These are phyloP conservation scores for Hymenoscyphus repandus DNA, from an alignment of 2,329 filamentous ascomycete genomes.

Conservation along the genomic window DNA sequence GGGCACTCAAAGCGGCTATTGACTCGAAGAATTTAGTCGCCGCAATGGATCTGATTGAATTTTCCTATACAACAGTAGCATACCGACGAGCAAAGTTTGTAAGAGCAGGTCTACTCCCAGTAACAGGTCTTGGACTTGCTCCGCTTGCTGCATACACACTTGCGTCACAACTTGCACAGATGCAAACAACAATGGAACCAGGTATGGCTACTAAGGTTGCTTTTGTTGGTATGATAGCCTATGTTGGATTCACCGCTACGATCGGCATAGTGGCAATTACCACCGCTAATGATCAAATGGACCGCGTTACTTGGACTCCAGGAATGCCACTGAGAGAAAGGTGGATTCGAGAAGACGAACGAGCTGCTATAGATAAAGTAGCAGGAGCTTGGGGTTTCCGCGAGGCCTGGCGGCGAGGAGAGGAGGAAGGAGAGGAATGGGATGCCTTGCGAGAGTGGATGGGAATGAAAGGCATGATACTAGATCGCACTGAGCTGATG, in stretches of 20 bases:
- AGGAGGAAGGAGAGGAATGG: slow-evolving; percentile 91
- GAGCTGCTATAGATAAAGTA: slow-evolving; percentile 79
- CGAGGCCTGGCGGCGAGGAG: slow-evolving; percentile 71
- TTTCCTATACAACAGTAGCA: slow-evolving; percentile 60
- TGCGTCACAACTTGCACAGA: slow-evolving; percentile 59
- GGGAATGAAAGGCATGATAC: slow-evolving; percentile 76
- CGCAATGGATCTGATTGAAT: slow-evolving; percentile 70
- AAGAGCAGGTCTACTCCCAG: slow-evolving; percentile 56
- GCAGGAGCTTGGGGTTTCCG: slow-evolving; percentile 90
- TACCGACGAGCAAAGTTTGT: slow-evolving; percentile 64
- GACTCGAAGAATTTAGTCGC: slow-evolving; percentile 71
- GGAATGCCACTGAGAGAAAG: slow-evolving; percentile 76
- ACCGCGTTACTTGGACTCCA: slow-evolving; percentile 81
- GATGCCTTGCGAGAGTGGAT: slow-evolving; percentile 79
- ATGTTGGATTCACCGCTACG: slow-evolving; percentile 73
- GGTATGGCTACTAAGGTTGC: slow-evolving; percentile 69
- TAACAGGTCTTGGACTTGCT: slow-evolving; percentile 47
- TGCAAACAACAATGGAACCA: slow-evolving; percentile 74
- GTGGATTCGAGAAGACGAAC: slow-evolving; percentile 86
- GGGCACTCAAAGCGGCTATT: slow-evolving; percentile 75
- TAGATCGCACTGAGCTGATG: slow-evolving; percentile 88
- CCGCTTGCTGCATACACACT: slow-evolving; percentile 67
- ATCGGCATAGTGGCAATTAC: slow-evolving; percentile 80
- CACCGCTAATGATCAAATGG: slow-evolving; percentile 92
- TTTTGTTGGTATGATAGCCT: slow-evolving; percentile 76